phyloP scores from a whole-genome alignment of 805 yeast genomes.

The Candida anglica region DNA sequence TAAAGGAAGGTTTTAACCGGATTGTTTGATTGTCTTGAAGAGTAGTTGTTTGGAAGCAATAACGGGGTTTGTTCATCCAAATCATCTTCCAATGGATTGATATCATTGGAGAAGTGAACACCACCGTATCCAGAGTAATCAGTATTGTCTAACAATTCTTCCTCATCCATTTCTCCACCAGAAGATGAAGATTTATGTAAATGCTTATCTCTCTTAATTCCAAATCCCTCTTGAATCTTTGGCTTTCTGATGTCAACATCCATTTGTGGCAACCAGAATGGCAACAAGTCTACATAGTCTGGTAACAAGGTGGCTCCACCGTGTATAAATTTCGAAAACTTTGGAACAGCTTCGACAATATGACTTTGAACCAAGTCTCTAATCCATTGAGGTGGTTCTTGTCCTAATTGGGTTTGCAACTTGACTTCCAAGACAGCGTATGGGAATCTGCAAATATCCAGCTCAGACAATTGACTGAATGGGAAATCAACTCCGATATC shows the following conservation, averaged over 20 bases:
- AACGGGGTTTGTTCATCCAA: conserved; percentile 45
- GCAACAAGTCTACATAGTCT: conserved; percentile 76
- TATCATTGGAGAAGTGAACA: conserved; percentile 42
- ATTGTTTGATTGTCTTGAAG: conserved; percentile 18
- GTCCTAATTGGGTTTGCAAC: conserved; percentile 96
- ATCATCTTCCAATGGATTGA: conserved; percentile 46
- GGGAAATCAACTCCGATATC: conserved; percentile 99
- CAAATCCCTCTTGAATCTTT: conserved; percentile 48
- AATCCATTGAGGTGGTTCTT: conserved; percentile 98
- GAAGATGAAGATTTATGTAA: conserved; percentile 30
- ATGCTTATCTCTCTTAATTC: conserved; percentile 52
- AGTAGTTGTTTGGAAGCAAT: conserved; percentile 34
- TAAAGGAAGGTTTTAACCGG: conserved; percentile 31
- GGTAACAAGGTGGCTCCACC: conserved; percentile 93
- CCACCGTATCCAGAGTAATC: conserved; percentile 26
- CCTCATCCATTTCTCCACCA: conserved; percentile 66
- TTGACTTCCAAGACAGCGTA: conserved; percentile 97
- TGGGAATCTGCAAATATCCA: conserved; percentile 90
- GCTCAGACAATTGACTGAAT: conserved; percentile 76
- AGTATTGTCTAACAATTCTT: conserved; percentile 50
- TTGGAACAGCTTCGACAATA: conserved; percentile 96
- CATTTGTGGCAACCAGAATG: conserved; percentile 99
- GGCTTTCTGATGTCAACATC: conserved; percentile 92
- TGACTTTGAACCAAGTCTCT: conserved; percentile 88
- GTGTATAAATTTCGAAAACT: conserved; percentile 94